A percentile compares a stretch with the other conserved stretches of the same genome.
phyloP scores from a whole-genome alignment of 768 basidiomycete species.

The Tulasnella calospora region DNA sequence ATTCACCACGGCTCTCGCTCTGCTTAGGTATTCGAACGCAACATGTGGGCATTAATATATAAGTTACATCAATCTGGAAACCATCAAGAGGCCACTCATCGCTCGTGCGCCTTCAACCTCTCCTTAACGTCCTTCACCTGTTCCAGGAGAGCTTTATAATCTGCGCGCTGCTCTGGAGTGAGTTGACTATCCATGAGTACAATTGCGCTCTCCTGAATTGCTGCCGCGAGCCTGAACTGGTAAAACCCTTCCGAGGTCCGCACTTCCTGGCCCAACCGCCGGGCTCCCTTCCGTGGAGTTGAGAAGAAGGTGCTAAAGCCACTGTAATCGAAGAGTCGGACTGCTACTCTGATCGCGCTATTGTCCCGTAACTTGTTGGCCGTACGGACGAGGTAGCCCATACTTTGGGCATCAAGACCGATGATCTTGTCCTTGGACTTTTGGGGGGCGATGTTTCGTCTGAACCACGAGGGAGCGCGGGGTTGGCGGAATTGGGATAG shows the following conservation, averaged over 20 bases:
- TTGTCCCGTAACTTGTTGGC: conserved; percentile 51
- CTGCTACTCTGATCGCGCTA: conserved; percentile 53
- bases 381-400: conserved; percentile 54
- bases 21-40: not conserved
- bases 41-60: not conserved
- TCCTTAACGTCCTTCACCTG: conserved; percentile 12
- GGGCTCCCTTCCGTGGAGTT: not conserved
- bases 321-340: conserved; percentile 54
- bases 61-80: not conserved
- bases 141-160: not conserved
- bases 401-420: conserved; percentile 47
- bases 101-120: not conserved
- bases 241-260: not conserved
- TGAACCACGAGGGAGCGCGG: not conserved
- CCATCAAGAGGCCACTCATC: not conserved
- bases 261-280: not conserved
- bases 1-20: not conserved
- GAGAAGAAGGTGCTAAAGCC: conserved; percentile 36
- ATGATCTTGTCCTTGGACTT: conserved; percentile 36
- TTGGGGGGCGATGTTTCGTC: conserved; percentile 30
- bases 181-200: not conserved
- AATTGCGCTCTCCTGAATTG: conserved; percentile 12
- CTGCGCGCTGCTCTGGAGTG: conserved; percentile 1
- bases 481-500: conserved; percentile 41
- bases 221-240: conserved; percentile 16